These are phyloP conservation scores for Hylodesmum podocarpum DNA, from an alignment of 306 rosid species.

Conservation along the genomic window DNA sequence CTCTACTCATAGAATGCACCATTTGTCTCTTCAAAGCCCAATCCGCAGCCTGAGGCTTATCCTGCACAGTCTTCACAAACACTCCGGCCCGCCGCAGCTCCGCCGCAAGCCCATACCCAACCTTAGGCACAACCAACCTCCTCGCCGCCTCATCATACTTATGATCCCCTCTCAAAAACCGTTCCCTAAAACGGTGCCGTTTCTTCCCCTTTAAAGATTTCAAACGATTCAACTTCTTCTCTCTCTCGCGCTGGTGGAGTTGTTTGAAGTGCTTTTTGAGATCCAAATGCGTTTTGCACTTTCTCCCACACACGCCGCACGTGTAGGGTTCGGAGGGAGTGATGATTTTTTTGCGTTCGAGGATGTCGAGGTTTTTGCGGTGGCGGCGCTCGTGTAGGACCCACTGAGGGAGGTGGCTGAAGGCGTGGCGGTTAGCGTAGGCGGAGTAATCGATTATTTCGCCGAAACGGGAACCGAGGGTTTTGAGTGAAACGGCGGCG, in stretches of 20 bases:
- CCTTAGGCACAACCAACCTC: slow-evolving; percentile 49
- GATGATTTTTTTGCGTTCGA: slow-evolving; percentile 63
- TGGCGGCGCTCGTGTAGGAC: slow-evolving; percentile 58
- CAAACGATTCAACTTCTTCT: slow-evolving; percentile 65
- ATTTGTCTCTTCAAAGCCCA: slow-evolving; percentile 87
- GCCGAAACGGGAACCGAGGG: slow-evolving; percentile 57
- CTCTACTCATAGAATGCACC: slow-evolving; percentile 82
- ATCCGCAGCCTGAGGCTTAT: slow-evolving; percentile 89
- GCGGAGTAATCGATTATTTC: slow-evolving; percentile 72
- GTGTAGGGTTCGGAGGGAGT: slow-evolving; percentile 53
- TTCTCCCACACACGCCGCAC: slow-evolving; percentile 70
- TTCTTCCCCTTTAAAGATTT: slow-evolving; percentile 60
- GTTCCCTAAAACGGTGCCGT: slow-evolving; percentile 64
- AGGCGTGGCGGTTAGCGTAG: slow-evolving; percentile 85
- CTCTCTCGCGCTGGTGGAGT: slow-evolving; percentile 71
- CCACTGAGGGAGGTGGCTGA: slow-evolving; percentile 79
- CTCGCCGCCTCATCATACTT: slow-evolving; percentile 73
- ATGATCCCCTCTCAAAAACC: slow-evolving; percentile 51
- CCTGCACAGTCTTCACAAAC: slow-evolving; percentile 78
- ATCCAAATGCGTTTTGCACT: slow-evolving; percentile 61
- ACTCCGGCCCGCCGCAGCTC: slow-evolving; percentile 88
- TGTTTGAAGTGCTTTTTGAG: slow-evolving; percentile 71
- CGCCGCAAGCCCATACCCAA: slow-evolving; percentile 77
- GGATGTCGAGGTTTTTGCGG: slow-evolving; percentile 50
- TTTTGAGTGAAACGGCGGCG: slow-evolving; percentile 71